phyloP scores from a whole-genome alignment of 352 stramenopile genomes.

The Phytophthora uliginosa region DNA sequence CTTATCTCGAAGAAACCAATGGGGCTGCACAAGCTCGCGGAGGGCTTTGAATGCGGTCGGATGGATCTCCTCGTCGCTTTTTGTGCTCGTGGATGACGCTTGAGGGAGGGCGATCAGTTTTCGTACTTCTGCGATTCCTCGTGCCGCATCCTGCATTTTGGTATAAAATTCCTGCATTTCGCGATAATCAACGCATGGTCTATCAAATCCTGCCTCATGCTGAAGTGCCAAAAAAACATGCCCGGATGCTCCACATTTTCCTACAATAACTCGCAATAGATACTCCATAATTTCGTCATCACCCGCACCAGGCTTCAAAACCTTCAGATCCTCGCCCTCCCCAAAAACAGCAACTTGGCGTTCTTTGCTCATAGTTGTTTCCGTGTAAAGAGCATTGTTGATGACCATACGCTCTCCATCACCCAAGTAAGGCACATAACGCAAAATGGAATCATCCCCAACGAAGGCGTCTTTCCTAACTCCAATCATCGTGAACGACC shows the following conservation, averaged over 20 bases:
- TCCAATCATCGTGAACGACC: slow-evolving; percentile 73
- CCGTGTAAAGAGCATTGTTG: slow-evolving; percentile 67
- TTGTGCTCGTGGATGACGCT: slow-evolving; percentile 4
- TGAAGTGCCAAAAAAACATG: slow-evolving; percentile 62
- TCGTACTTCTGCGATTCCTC: slow-evolving; percentile 37
- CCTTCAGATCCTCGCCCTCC: slow-evolving; percentile 48
- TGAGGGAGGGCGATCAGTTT: slow-evolving; percentile 21
- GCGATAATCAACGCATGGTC: slow-evolving; percentile 55
- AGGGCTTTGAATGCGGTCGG: slow-evolving; percentile 14
- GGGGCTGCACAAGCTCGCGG: slow-evolving; percentile 20
- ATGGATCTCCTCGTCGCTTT: no score
- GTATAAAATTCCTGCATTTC: slow-evolving; percentile 54
- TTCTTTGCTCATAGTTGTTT: slow-evolving; percentile 72
- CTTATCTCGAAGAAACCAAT: slow-evolving; percentile 48
- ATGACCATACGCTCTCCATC: slow-evolving; percentile 69
- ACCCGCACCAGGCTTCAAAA: slow-evolving; percentile 37
- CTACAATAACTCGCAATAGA: slow-evolving; percentile 63
- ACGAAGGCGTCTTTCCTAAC: slow-evolving; percentile 80
- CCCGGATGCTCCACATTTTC: slow-evolving; percentile 49
- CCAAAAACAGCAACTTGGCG: slow-evolving; percentile 54
- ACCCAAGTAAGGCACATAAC: slow-evolving; percentile 92
- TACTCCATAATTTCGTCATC: slow-evolving; percentile 77
- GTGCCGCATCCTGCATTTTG: slow-evolving; percentile 24
- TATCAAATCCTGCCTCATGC: slow-evolving; percentile 39
- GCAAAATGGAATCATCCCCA: slow-evolving; percentile 87